Evolutionary conservation across 2,329 filamentous ascomycete genomes (phyloP).

Genomic region (Apiospora saccharicola): DNA sequence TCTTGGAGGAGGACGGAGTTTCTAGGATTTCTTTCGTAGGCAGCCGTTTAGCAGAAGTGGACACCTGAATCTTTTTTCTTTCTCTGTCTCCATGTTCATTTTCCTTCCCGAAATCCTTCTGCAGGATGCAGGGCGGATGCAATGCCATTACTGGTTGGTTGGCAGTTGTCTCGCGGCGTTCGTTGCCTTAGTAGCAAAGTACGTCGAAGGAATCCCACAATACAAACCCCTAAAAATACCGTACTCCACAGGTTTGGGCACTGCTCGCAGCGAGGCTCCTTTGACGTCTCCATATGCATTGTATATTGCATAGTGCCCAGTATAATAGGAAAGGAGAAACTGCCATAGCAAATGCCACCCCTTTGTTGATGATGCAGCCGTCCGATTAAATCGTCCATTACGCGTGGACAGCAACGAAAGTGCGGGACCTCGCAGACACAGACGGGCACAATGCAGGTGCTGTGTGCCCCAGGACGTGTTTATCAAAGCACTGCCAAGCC

Average conservation of each 20-base stretch:
- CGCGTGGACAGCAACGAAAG: constrained; percentile 13
- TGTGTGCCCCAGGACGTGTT: neutral
- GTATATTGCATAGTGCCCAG: constrained; percentile 10
- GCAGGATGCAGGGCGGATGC: neutral
- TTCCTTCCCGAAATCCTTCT: too few relatives aligned
- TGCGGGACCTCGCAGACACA: constrained; percentile 2
- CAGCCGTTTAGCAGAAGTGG: constrained; percentile 1
- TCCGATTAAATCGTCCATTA: neutral
- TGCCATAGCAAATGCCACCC: neutral
- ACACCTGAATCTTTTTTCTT: neutral
- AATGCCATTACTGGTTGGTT: neutral
- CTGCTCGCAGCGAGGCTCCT: constrained; percentile 16
- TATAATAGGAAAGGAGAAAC: neutral
- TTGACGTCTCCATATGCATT: neutral
- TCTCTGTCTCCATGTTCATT: too few relatives aligned
- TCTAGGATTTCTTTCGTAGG: neutral
- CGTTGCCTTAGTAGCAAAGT: neutral
- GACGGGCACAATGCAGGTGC: neutral
- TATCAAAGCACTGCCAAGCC: neutral
- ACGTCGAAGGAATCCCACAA: neutral
- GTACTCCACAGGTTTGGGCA: constrained; percentile 14
- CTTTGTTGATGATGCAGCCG: constrained; percentile 2
- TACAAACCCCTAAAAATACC: constrained; percentile 7
- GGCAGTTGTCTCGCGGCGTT: neutral
- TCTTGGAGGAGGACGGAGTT: neutral